Conservation (phyloP, 495 filamentous ascomycete species). For the Tetracladium marchalianum region DNA sequence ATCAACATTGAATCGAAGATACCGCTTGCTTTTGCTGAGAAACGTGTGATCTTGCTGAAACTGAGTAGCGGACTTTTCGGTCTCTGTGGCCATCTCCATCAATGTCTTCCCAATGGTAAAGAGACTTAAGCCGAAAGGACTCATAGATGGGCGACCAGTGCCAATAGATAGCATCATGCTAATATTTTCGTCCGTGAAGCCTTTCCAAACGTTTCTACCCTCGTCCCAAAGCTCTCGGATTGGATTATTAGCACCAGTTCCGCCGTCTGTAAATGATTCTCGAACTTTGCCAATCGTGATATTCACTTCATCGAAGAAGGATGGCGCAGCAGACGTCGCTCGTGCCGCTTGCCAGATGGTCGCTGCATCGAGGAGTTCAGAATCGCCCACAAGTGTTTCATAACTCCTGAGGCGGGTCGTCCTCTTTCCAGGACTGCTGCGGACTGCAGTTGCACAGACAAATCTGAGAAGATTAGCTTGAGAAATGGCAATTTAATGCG, state of each 20-base stretch:
- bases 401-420: conserved; percentile 36
- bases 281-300: conserved; percentile 27
- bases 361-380: conserved; percentile 26
- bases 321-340: conserved; percentile 33
- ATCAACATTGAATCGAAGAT: conserved; percentile 38
- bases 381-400: conserved; percentile 25
- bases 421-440: conserved; percentile 28
- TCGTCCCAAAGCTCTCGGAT: conserved; percentile 34
- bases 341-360: conserved; percentile 38
- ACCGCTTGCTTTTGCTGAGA: conserved; percentile 24
- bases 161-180: conserved; percentile 38
- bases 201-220: conserved; percentile 30
- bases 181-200: conserved; percentile 23
- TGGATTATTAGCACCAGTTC: conserved; percentile 35
- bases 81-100: conserved; percentile 26
- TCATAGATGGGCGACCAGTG: conserved; percentile 28
- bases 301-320: conserved; percentile 40
- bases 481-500: too few relatives aligned
- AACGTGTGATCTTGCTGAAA: conserved; percentile 29
- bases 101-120: conserved; percentile 23
- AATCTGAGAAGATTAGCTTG: conserved; percentile 27
- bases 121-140: conserved; percentile 20
- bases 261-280: conserved; percentile 32
- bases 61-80: conserved; percentile 28
- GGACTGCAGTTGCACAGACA: conserved; percentile 38